Base-by-base conservation (phyloP, 192 early-diverging fungal genomes). In the Coemansia sp. region DNA sequence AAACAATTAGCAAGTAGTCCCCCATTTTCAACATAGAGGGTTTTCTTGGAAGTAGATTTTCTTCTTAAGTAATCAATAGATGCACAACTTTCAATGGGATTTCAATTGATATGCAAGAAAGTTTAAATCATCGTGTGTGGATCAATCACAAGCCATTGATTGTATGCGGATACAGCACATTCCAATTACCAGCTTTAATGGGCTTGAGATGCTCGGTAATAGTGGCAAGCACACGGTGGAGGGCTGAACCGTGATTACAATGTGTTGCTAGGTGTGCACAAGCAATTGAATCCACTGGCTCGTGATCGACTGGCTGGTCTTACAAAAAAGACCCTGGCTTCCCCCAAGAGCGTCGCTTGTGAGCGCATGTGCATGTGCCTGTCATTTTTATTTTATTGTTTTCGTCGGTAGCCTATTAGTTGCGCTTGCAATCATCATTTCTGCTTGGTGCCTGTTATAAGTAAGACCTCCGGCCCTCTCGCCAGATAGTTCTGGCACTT, bases 331-430 rank as follows among this genome's bases (percentile, higher is more conserved):
- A 20, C n/a, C 49, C 49, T n/a, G n/a, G 46, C 9, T 51, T 51
- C 49, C 49, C 24, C 24, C 49, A 8, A 51, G 10, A 55, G 54
- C 16, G 54, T 55, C 54, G 54, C 27, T 55, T 55, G 54, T 55
- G 54, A 55, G 54, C 27, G 11, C 47, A 8, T 22, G 20, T 20
- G 47, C 54, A 55, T 15, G 54, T 55, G 29, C 27, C 54, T 33
- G 3, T 3, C 1, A 31, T 55, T 55, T 38, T 55, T 55, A 55
- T 55, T 55, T 24, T 24, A 24, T 24, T 24, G 54, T 55, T 16
- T 55, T 55, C 27, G 3, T 27, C 3, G 29, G n/a, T 51, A 55
- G 43, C 43, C 11, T 31, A 8, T 31, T 22, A 10, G 24, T 22
- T 51, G 20, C 20, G 9, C 20, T 55, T 55, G 27, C 13, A 29